Percentiles rank a stretch among this genome's conserved stretches.
These are phyloP conservation scores for Leptographium radiaticola DNA, from an alignment of 2,329 filamentous ascomycete species.

Conservation along the genomic window DNA sequence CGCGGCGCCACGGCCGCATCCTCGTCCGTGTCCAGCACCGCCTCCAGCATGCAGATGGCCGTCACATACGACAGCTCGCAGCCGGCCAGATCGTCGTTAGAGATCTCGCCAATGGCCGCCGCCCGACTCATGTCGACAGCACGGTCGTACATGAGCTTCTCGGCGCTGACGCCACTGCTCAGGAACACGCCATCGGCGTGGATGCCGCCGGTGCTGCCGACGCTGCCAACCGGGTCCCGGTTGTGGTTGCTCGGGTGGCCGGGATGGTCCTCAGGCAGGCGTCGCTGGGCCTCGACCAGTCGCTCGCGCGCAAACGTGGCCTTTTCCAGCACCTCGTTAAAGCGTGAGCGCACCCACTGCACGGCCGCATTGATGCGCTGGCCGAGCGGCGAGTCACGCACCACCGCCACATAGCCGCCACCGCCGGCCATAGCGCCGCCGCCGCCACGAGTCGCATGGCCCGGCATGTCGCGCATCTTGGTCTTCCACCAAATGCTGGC, in stretches of 20 bases:
- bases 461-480: conserved; percentile 50
- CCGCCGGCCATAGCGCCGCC: not conserved
- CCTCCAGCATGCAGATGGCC: conserved; percentile 88
- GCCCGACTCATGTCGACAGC: conserved; percentile 93
- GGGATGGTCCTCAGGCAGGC: conserved; percentile 72
- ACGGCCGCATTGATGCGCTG: conserved; percentile 83
- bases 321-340: conserved; percentile 96
- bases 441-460: conserved; percentile 13
- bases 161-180: conserved; percentile 80
- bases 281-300: conserved; percentile 72
- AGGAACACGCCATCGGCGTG: conserved; percentile 65
- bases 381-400: conserved; percentile 37
- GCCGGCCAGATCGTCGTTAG: conserved; percentile 72
- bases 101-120: conserved; percentile 90
- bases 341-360: conserved; percentile 85
- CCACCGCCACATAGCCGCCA: conserved; percentile 22
- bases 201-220: conserved; percentile 40
- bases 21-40: conserved; percentile 76
- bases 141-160: conserved; percentile 96
- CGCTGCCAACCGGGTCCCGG: conserved; percentile 13
- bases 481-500: conserved; percentile 84
- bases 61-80: conserved; percentile 92
- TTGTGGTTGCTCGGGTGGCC: conserved; percentile 68
- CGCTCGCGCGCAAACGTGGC: conserved; percentile 87
- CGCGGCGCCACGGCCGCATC: conserved; percentile 24